phyloP scores from a whole-genome alignment of 169 alveolate species.

The Eimeria acervulina region DNA sequence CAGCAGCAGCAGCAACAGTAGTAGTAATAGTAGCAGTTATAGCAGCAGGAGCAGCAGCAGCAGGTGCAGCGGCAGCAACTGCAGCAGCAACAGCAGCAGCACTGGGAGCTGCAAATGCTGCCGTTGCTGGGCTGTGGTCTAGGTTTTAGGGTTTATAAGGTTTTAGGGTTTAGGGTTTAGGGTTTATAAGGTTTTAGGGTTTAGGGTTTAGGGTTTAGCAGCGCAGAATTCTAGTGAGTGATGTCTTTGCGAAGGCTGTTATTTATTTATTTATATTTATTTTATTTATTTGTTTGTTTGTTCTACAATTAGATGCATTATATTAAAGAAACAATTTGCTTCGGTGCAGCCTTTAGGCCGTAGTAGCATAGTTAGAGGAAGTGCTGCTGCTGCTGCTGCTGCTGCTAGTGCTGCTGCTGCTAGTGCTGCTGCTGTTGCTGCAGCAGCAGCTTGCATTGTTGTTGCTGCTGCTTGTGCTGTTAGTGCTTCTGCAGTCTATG shows the following conservation, averaged over 20 bases:
- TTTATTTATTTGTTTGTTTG: too few relatives aligned
- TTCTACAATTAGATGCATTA: too few relatives aligned
- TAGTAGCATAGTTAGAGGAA: background rate
- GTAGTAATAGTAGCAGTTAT: too few relatives aligned
- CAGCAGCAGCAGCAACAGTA: background rate
- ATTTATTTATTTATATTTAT: too few relatives aligned
- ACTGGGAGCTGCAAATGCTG: too few relatives aligned
- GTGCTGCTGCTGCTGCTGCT: slow-evolving; percentile 1
- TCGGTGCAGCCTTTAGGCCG: background rate
- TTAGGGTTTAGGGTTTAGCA: background rate
- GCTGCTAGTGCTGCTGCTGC: background rate
- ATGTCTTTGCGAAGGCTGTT: too few relatives aligned
- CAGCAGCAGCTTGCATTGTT: too few relatives aligned
- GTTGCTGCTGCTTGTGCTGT: too few relatives aligned
- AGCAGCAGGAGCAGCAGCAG: background rate
- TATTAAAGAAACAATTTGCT: too few relatives aligned
- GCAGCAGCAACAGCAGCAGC: background rate
- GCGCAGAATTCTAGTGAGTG: background rate
- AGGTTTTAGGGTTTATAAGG: background rate
- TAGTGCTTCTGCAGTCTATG: too few relatives aligned
- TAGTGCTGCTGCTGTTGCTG: background rate
- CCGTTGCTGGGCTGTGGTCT: background rate
- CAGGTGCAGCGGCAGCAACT: background rate
- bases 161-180: too few relatives aligned
- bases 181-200: too few relatives aligned